Conservation (phyloP, 1,284 basidiomycete genomes). For the Porodaedalea pini region DNA sequence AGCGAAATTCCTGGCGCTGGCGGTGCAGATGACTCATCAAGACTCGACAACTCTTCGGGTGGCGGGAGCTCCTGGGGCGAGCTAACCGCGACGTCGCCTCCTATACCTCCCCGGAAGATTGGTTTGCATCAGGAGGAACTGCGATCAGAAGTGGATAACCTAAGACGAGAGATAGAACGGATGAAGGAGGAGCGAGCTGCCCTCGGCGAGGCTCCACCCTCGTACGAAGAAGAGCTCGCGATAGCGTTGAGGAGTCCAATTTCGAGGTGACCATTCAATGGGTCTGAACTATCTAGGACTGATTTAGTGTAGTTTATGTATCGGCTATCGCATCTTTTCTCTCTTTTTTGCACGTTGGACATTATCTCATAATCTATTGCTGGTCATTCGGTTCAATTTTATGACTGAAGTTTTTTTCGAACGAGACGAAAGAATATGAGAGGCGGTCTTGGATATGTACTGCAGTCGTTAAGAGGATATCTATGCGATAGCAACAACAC, state of each 20-base stretch:
- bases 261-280: no score
- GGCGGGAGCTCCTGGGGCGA: neutral
- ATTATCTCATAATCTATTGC: no score
- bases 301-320: neutral
- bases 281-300: neutral
- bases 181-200: conserved; percentile 22
- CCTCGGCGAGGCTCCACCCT: conserved; percentile 5
- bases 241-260: neutral
- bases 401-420: no score
- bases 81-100: neutral
- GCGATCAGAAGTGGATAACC: conserved; percentile 24
- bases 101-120: neutral
- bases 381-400: no score
- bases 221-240: conserved; percentile 8
- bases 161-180: conserved; percentile 27
- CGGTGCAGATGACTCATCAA: neutral
- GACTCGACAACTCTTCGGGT: no score
- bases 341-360: no score
- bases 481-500: no score
- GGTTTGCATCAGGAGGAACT: conserved; percentile 13
- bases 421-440: no score
- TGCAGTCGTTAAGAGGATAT: no score
- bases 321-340: no score
- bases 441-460: no score
- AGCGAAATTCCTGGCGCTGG: neutral